Percentiles rank a stretch among this genome's conserved stretches.
Conservation (phyloP, 345 rosid species). For the Moringa oleifera region DNA sequence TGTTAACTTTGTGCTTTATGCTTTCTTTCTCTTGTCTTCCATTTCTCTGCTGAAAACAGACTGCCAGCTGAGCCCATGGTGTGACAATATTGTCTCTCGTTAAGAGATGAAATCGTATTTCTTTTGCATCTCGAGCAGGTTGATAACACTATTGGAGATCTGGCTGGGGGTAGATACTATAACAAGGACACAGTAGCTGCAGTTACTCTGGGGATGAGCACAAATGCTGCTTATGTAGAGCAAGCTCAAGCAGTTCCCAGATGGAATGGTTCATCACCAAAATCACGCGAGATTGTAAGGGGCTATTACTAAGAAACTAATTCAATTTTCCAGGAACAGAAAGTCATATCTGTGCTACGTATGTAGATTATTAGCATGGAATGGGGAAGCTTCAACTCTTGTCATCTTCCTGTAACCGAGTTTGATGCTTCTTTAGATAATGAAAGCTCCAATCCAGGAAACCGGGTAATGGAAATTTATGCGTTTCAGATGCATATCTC, state of each 20-base stretch:
- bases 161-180: conserved; percentile 63
- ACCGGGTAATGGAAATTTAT: conserved; percentile 26
- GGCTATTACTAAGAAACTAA: not conserved
- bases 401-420: conserved; percentile 49
- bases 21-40: too few species aligned
- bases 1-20: not conserved
- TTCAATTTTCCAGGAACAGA: not conserved
- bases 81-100: too few species aligned
- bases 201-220: conserved; percentile 46
- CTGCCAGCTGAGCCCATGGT: conserved; percentile 3
- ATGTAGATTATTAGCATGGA: conserved; percentile 51
- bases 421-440: conserved; percentile 46
- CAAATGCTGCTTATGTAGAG: conserved; percentile 56
- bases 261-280: conserved; percentile 27
- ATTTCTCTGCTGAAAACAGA: not conserved
- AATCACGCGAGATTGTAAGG: conserved; percentile 43
- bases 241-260: conserved; percentile 31
- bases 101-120: too few species aligned
- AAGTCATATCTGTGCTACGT: not conserved
- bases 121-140: conserved; percentile 41
- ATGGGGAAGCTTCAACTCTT: conserved; percentile 58
- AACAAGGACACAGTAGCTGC: conserved; percentile 49
- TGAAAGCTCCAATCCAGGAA: conserved; percentile 45
- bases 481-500: not conserved
- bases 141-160: conserved; percentile 42